phyloP scores from a whole-genome alignment of 495 filamentous ascomycete genomes.

The Daldinia decipiens region DNA sequence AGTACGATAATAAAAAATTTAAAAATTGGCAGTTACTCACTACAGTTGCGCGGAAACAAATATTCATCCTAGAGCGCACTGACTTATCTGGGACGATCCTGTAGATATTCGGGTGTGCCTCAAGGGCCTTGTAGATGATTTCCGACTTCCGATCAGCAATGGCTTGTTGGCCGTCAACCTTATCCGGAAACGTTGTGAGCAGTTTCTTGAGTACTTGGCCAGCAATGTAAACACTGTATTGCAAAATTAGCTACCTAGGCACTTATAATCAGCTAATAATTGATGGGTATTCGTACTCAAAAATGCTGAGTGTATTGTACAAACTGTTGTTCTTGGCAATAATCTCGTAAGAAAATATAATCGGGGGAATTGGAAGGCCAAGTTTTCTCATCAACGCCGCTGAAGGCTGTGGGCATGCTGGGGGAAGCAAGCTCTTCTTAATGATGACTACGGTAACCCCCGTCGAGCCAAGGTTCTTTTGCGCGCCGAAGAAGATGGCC shows the following conservation, averaged over 20 bases:
- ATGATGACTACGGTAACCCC: constrained; percentile 87
- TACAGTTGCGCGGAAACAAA: constrained; percentile 80
- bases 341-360: constrained; percentile 81
- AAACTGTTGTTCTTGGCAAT: constrained; percentile 88
- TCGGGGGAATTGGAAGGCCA: constrained; percentile 78
- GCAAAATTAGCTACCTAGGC: constrained; percentile 7
- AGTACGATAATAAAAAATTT: not conserved
- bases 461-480: constrained; percentile 90
- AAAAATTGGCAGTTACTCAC: constrained; percentile 40
- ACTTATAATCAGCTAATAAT: not conserved
- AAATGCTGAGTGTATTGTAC: constrained; percentile 95
- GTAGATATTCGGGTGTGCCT: constrained; percentile 75
- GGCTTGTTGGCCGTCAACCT: constrained; percentile 76
- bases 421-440: constrained; percentile 78
- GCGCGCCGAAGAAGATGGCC: constrained; percentile 81
- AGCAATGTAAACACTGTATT: constrained; percentile 77
- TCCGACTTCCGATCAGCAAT: constrained; percentile 76
- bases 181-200: constrained; percentile 66
- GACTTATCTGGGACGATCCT: constrained; percentile 76
- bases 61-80: constrained; percentile 87
- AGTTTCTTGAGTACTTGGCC: constrained; percentile 81
- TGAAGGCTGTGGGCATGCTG: constrained; percentile 62
- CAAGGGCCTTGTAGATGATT: constrained; percentile 77
- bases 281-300: constrained; percentile 63
- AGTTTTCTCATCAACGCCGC: constrained; percentile 75